Percentiles rank a stretch among this genome's conserved stretches.
Evolutionary conservation across 345 rosid genomes (phyloP).

Genomic region (Pseudoturritis turrita): DNA sequence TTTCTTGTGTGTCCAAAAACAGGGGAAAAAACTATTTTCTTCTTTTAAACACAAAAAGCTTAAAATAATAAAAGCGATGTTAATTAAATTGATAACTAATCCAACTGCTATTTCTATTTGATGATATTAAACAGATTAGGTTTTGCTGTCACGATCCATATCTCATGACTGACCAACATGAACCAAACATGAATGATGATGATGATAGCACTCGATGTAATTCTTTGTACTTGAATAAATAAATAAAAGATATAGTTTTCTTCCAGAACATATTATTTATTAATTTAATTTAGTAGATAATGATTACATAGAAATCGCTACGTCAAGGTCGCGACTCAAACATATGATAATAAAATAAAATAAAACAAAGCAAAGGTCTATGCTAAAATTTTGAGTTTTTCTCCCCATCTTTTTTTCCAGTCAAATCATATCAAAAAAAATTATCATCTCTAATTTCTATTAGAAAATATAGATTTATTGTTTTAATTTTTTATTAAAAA

Average conservation of each 20-base stretch:
- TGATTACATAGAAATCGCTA: background rate
- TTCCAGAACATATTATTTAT: background rate
- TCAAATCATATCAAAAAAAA: background rate
- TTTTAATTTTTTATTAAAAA: too few species aligned
- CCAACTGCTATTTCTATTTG: background rate
- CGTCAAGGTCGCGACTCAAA: background rate
- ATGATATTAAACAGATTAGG: background rate
- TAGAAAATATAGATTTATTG: too few species aligned
- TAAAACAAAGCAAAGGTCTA: background rate
- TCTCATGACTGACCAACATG: background rate
- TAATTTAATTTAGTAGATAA: background rate
- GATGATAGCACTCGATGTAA: background rate
- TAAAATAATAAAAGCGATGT: background rate
- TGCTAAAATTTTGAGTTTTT: background rate
- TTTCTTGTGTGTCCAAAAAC: too few species aligned
- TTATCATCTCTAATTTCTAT: background rate
- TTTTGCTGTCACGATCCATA: conserved; percentile 1
- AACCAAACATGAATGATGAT: conserved; percentile 5
- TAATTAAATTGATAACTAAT: background rate
- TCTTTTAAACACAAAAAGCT: background rate
- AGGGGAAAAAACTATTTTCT: too few species aligned
- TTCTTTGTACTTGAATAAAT: background rate
- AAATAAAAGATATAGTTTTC: background rate
- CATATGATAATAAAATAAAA: background rate
- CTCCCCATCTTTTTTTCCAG: background rate